Evolutionary conservation across 139 green algal species (phyloP), one percentile per base, ranked within the genome.

Genomic region (Chlorella sp.): DNA sequence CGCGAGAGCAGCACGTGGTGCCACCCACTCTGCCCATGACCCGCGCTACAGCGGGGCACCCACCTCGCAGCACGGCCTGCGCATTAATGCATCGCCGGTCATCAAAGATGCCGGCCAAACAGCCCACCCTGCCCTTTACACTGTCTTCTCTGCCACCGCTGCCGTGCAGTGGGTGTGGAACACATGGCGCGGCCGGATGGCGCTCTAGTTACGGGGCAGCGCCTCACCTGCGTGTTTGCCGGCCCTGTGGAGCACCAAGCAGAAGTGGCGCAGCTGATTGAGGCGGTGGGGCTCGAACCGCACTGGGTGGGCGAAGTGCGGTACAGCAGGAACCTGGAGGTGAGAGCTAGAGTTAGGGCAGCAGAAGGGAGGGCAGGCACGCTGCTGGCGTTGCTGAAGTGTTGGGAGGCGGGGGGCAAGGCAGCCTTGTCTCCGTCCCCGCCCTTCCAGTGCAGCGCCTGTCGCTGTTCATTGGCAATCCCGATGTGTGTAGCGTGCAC

Each of bases 251-350:
- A 84, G 67, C 21, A 30, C 13, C 56, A 63, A 26, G 80, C 74
- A 1, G 13, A n/a, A 41, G 80, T 32, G 21, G 85, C 63, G 34
- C 51, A 86, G 67, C 47, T 91, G 25, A 63, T 91, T 11, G 21
- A 26, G 0, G 74, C 34, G 7, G 76, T 78, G n/a, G 87, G 87
- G 17, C 89, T 90, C 63, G 57, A 28, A 32, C 87, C 87, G 26
- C 32, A 32, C 57, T 89, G 79, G 3, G 74, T 91, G 28, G 87
- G 87, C 9, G 68, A 75, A 68, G 85, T 91, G 57, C 80, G 87
- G 23, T 88, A 91, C 30, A 81, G 81, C 0, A 68, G 87, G 34
- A 89, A 91, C 69, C 74, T 91, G 9, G 87, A 91, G 38, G 78
- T 44, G 25, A 20, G 26, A 36, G 70, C 70, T n/a, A 17, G 23